Conservation (phyloP, 192 early-diverging fungal species). For the Umbelopsis isabellina region DNA sequence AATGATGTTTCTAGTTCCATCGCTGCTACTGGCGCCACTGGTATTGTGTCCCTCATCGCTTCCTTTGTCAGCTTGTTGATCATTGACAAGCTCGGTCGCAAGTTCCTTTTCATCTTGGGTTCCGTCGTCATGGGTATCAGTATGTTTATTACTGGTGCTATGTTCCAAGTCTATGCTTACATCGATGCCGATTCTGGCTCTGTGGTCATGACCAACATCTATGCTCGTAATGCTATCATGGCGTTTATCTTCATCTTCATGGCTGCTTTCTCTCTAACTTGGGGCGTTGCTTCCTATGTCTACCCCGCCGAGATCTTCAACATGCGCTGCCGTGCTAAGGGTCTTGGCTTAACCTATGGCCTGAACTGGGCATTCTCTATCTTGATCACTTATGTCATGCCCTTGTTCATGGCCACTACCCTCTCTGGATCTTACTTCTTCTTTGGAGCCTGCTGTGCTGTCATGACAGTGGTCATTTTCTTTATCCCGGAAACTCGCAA, state of each 20-base stretch:
- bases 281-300: conserved; percentile 30
- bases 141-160: conserved; percentile 63
- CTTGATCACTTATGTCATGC: conserved; percentile 36
- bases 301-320: conserved; percentile 35
- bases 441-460: conserved; percentile 37
- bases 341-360: conserved; percentile 34
- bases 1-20: conserved; percentile 24
- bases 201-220: conserved; percentile 21
- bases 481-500: conserved; percentile 85
- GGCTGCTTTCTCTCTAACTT: conserved; percentile 28
- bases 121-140: conserved; percentile 61
- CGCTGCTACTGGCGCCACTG: conserved; percentile 34
- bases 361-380: conserved; percentile 41
- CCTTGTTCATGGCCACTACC: conserved; percentile 35
- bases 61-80: conserved; percentile 76
- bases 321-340: conserved; percentile 41
- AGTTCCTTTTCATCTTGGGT: conserved; percentile 72
- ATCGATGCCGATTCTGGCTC: conserved; percentile 16
- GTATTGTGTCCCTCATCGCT: conserved; percentile 68
- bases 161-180: conserved; percentile 27
- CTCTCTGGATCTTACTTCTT: conserved; percentile 42
- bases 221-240: conserved; percentile 32
- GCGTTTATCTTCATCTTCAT: conserved; percentile 41
- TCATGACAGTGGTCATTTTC: conserved; percentile 55
- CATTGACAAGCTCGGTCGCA: conserved; percentile 81